Conservation (phyloP, 2,329 filamentous ascomycete species). For the Pyricularia grisea region DNA sequence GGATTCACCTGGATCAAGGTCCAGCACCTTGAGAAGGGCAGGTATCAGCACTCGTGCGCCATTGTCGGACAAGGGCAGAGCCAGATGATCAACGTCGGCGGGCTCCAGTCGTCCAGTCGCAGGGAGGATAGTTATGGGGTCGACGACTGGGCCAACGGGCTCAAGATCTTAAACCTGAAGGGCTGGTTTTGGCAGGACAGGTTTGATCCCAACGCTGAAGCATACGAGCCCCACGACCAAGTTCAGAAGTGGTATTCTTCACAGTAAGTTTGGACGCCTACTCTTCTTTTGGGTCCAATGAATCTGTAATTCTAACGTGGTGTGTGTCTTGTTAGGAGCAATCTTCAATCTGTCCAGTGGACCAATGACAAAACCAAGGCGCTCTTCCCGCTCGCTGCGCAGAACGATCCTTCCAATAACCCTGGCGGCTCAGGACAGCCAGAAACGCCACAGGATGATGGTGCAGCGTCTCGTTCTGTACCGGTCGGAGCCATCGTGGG, state of each 20-base stretch:
- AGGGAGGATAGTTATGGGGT: neutral
- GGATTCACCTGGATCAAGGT: neutral
- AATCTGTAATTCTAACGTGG: neutral
- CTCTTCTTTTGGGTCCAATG: no score
- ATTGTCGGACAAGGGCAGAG: neutral
- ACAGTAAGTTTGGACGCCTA: neutral
- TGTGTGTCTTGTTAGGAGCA: neutral
- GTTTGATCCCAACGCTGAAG: neutral
- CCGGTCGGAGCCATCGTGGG: neutral
- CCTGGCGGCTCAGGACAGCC: neutral
- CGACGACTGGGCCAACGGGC: neutral
- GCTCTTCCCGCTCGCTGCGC: neutral
- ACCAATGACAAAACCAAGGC: neutral
- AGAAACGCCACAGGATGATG: neutral
- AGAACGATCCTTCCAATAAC: neutral
- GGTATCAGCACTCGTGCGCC: neutral
- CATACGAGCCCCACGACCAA: neutral
- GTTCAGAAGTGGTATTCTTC: neutral
- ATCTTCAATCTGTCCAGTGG: neutral
- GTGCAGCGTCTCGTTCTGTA: neutral
- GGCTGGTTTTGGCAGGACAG: neutral
- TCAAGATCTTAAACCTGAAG: neutral
- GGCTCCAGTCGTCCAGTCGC: neutral
- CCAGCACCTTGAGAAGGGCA: neutral
- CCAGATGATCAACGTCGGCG: neutral